Conservation (phyloP, 2,329 filamentous ascomycete species). For the Calonectria leucothoes region DNA sequence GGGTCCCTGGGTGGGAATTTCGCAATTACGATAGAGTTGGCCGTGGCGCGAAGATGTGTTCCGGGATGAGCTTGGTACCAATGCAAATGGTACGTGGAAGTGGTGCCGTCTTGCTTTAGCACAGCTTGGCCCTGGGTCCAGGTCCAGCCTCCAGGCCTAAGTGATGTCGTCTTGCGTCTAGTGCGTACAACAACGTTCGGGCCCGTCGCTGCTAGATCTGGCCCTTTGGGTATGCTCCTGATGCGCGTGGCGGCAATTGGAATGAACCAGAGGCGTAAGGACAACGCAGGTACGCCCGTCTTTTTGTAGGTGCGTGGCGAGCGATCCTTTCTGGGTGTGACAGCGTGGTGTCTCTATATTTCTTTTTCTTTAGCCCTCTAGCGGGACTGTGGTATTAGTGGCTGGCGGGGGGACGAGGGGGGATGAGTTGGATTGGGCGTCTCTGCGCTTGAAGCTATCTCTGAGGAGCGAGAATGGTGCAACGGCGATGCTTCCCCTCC, state of each 20-base stretch:
- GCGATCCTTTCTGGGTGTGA: background rate
- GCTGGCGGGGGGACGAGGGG: background rate
- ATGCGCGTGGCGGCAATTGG: constrained; percentile 12
- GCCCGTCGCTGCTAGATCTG: background rate
- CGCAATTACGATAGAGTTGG: constrained; percentile 15
- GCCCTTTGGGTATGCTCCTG: background rate
- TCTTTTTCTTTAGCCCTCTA: background rate
- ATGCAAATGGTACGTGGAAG: constrained; percentile 3
- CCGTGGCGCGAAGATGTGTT: constrained; percentile 6
- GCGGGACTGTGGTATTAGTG: background rate
- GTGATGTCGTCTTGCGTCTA: constrained; percentile 6
- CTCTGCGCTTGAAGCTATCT: background rate
- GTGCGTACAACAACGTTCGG: constrained; percentile 9
- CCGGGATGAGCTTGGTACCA: constrained; percentile 12
- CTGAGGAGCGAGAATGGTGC: background rate
- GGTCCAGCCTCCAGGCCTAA: background rate
- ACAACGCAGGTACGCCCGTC: constrained; percentile 14
- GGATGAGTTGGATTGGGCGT: background rate
- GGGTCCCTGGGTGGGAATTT: background rate
- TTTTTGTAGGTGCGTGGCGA: background rate
- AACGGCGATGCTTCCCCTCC: background rate
- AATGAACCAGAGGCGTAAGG: constrained; percentile 9
- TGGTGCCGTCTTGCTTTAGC: background rate
- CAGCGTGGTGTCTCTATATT: background rate
- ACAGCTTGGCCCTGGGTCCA: background rate